Evolutionary conservation across 2,329 filamentous ascomycete species (phyloP).

Genomic region (Daldinia sp.): DNA sequence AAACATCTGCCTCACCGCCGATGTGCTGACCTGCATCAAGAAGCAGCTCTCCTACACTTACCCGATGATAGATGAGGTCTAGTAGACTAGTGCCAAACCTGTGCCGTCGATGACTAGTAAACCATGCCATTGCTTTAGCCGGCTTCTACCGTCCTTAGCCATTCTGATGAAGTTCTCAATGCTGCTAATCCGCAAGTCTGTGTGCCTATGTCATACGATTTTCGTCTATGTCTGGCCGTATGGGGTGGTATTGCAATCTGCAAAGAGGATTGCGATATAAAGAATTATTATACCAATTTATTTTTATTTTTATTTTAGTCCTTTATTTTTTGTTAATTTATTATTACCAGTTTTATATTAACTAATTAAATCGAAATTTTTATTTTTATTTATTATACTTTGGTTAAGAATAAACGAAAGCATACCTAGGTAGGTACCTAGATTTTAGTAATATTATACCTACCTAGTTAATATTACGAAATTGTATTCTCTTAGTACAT

Average conservation of each 20-base stretch:
- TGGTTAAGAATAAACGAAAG: too few species aligned
- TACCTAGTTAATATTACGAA: too few species aligned
- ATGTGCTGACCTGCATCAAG: neutral
- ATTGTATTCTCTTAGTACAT: neutral
- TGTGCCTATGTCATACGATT: neutral
- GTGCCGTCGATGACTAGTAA: neutral
- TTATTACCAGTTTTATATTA: too few species aligned
- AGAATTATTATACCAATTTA: too few species aligned
- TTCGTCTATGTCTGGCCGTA: neutral
- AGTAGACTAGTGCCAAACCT: neutral
- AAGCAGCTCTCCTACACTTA: neutral
- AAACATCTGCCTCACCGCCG: neutral
- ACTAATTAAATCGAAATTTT: too few species aligned
- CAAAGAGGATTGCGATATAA: neutral
- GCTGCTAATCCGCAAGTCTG: neutral
- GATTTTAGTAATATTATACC: neutral
- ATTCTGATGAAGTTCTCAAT: neutral
- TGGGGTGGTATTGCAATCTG: neutral
- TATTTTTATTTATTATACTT: too few species aligned
- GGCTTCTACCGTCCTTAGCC: conserved; percentile 19
- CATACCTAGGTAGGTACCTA: too few species aligned
- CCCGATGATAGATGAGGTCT: neutral
- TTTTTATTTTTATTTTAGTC: too few species aligned
- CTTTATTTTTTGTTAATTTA: too few species aligned
- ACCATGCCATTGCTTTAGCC: conserved; percentile 2